Evolutionary conservation across 768 basidiomycete species (phyloP).

Genomic region (Amanita inopinata): DNA sequence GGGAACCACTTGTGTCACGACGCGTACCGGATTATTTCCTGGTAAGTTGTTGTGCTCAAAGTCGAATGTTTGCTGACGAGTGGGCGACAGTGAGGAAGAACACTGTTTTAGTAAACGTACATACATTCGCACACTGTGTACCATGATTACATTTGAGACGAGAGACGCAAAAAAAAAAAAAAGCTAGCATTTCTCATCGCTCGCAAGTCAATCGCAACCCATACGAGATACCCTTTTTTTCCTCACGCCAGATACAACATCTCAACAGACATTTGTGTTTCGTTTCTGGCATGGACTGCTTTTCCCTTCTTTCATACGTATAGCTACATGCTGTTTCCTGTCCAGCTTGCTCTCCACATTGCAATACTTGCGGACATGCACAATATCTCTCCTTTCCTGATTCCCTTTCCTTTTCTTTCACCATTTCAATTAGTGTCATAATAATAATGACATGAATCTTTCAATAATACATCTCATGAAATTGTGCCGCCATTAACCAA

Average conservation of each 20-base stretch:
- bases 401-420: neutral
- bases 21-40: slow-evolving; percentile 93
- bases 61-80: neutral
- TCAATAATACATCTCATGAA: slow-evolving; percentile 2
- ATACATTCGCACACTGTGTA: slow-evolving; percentile 16
- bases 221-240: neutral
- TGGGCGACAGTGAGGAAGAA: slow-evolving; percentile 15
- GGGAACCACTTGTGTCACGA: slow-evolving; percentile 94
- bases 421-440: neutral
- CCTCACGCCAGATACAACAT: no score
- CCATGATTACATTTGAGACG: slow-evolving; percentile 14
- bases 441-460: neutral
- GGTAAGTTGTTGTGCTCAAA: slow-evolving; percentile 35
- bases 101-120: slow-evolving; percentile 17
- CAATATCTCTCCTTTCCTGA: neutral
- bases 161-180: slow-evolving; percentile 5
- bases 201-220: slow-evolving; percentile 1
- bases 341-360: no score
- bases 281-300: no score
- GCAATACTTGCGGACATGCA: no score
- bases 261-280: no score
- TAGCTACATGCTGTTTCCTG: no score
- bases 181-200: neutral
- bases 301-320: no score
- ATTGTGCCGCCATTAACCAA: neutral